These are phyloP conservation scores for Xylariaceae sp. DNA, from an alignment of 2,329 filamentous ascomycete genomes.

Conservation along the genomic window DNA sequence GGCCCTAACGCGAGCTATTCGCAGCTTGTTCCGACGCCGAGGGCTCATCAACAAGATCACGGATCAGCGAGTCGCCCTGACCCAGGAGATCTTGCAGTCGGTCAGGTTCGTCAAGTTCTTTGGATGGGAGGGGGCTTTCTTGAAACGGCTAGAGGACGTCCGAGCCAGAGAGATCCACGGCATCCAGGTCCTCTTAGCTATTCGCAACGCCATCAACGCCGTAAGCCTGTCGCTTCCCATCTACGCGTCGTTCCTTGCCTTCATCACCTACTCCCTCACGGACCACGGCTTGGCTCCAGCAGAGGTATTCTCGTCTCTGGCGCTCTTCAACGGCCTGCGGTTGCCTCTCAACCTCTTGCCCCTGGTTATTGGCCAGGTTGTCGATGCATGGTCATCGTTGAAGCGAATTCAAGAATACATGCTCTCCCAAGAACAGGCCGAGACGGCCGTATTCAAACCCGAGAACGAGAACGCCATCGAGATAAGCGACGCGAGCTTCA, in stretches of 20 bases:
- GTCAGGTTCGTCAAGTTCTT: slow-evolving; percentile 97
- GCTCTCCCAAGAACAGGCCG: slow-evolving; percentile 75
- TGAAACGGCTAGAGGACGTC: slow-evolving; percentile 68
- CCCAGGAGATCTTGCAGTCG: slow-evolving; percentile 84
- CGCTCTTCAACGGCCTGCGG: slow-evolving; percentile 85
- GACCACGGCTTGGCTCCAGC: slow-evolving; percentile 67
- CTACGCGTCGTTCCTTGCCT: slow-evolving; percentile 91
- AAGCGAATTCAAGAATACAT: slow-evolving; percentile 85
- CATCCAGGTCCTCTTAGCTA: slow-evolving; percentile 78
- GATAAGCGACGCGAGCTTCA: slow-evolving; percentile 70
- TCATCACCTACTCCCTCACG: slow-evolving; percentile 72
- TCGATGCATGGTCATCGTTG: slow-evolving; percentile 82
- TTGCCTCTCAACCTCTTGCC: slow-evolving; percentile 87
- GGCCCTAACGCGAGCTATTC: slow-evolving; percentile 69
- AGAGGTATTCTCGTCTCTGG: slow-evolving; percentile 84
- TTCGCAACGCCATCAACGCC: slow-evolving; percentile 80
- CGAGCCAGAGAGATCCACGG: slow-evolving; percentile 70
- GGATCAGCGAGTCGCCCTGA: slow-evolving; percentile 84
- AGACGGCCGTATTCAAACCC: slow-evolving; percentile 54
- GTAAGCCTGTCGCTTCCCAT: slow-evolving; percentile 82
- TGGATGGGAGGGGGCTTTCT: slow-evolving; percentile 86
- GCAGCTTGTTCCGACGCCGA: slow-evolving; percentile 68
- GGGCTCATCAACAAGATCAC: slow-evolving; percentile 86
- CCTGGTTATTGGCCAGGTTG: slow-evolving; percentile 79
- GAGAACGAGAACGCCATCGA: slow-evolving; percentile 65